Evolutionary conservation across 2,329 filamentous ascomycete genomes (phyloP), one percentile per base, ranked within the genome.

Genomic region (Pseudogymnoascus sp.): DNA sequence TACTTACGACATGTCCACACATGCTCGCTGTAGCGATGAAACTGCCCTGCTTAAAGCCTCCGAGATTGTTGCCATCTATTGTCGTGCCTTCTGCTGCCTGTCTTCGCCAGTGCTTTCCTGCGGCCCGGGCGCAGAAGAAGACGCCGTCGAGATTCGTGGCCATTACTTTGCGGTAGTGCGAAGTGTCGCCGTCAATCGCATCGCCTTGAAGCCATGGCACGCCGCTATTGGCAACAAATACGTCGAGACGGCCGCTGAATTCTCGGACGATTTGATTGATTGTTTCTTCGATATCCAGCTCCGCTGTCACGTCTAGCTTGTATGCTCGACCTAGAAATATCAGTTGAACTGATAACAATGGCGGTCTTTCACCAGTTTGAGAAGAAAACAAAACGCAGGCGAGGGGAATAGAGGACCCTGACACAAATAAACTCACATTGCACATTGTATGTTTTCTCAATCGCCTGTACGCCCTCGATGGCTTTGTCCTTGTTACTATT

Each of bases 121-220:
- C 83, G 42, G 85, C 86, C 74, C 86, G 85, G 55, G 86, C 86
- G 73, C 86, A 88, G 76, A 86, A 78, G 75, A 82, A 84, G 37
- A 81, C 83, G 35, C 86, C 86, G 63, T 79, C 87, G 67, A 89
- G 74, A 74, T 89, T 86, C 66, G 85, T 86, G 71, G 86, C 78
- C 71, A 88, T 80, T 68, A 88, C 85, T 75, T 86, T 81, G 69
- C n/a, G 29, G 39, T 39, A 60, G 12, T 60, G 36, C 12, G 58
- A 39, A 13, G 21, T 15, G n/a, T 13, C n/a, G 35, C 35, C n/a
- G n/a, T 36, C 78, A 61, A 88, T 82, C 58, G 82, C 79, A 66
- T 84, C 85, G 65, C 90, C 87, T 58, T 90, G 78, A 70, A 90
- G 80, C 63, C 87, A 87, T 5, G 88, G 89, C 64, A 84, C 82